A percentile compares a stretch with the other conserved stretches of the same genome.
These are phyloP conservation scores for Coemansia sp. DNA, from an alignment of 192 early-diverging fungal species.

Conservation along the genomic window DNA sequence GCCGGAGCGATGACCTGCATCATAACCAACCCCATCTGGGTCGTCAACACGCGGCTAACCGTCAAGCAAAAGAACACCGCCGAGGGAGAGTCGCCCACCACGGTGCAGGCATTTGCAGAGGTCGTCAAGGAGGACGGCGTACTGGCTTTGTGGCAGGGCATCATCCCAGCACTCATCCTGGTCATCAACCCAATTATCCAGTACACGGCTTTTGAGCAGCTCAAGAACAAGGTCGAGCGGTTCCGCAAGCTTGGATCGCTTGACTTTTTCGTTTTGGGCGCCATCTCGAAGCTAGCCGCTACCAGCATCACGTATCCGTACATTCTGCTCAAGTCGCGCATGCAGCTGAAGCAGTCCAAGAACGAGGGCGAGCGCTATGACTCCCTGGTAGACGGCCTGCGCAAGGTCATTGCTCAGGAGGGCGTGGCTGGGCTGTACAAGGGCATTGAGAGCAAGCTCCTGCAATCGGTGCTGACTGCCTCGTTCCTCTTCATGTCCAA, in stretches of 20 bases:
- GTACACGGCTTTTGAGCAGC: slow-evolving; percentile 97
- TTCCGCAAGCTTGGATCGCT: slow-evolving; percentile 69
- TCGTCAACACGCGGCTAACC: slow-evolving; percentile 90
- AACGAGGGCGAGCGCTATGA: slow-evolving; percentile 73
- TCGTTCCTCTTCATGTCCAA: slow-evolving; percentile 97
- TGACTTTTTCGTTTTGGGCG: slow-evolving; percentile 96
- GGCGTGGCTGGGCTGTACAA: slow-evolving; percentile 85
- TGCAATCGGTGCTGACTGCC: slow-evolving; percentile 92
- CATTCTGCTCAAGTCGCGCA: slow-evolving; percentile 96
- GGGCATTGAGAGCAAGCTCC: slow-evolving; percentile 92
- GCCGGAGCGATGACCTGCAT: slow-evolving; percentile 79
- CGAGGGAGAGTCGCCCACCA: slow-evolving; percentile 48
- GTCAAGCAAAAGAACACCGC: slow-evolving; percentile 71
- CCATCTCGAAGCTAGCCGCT: slow-evolving; percentile 91
- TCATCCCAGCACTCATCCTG: slow-evolving; percentile 92
- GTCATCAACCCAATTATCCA: slow-evolving; percentile 99
- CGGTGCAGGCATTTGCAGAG: slow-evolving; percentile 58
- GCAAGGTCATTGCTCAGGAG: slow-evolving; percentile 88
- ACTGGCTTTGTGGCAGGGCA: slow-evolving; percentile 85
- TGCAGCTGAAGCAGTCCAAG: slow-evolving; percentile 91
- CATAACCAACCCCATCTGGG: slow-evolving; percentile 98
- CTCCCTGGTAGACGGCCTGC: slow-evolving; percentile 83
- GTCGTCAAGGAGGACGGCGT: slow-evolving; percentile 90
- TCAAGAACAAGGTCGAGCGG: slow-evolving; percentile 67
- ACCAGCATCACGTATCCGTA: slow-evolving; percentile 98